Base-by-base conservation (phyloP, 2,329 filamentous ascomycete genomes). In the Grosmannia serpens region DNA sequence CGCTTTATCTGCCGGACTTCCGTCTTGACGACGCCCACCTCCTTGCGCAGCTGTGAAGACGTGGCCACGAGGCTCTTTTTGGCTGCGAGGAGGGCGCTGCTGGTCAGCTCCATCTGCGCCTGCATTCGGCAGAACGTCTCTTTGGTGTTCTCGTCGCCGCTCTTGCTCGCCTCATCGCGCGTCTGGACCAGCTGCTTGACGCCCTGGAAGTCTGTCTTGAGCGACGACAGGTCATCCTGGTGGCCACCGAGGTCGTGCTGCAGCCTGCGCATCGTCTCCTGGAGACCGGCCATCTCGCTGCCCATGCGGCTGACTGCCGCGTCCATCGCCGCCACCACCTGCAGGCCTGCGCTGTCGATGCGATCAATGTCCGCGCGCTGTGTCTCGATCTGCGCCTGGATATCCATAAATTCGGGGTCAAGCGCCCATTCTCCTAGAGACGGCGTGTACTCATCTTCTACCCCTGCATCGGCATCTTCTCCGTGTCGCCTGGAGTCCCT, bases 251-350 rank as follows among this genome's bases (percentile, higher is more conserved):
- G 44, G 8, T 69, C 66, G 10, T 56, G 63, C n/a, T 64, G 65
- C 38, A 73, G 54, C 7, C 71, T 60, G 41, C 41, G 41, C 20
- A 44, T 44, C 1, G 65, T 66, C 33, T 68, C 67, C 38, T 64
- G 67, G 11, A 74, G 62, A 29, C 66, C 68, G 41, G 66, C 62
- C 58, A 72, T 64, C 41, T 73, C 69, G 24, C 64, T 59, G 41
- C 74, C 68, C 22, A 75, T 68, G 26, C 68, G 69, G 22, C 63
- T 59, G 11, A 74, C 65, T 27, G 68, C 65, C 15, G 66, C 66
- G 24, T 74, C 69, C 53, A 75, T 70, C 2, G 68, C 67, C 9
- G 72, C 68, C 15, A 73, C 67, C 49, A 73, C 66, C 47, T 71
- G 70, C 59, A 67, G 68, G 1, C 72, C 73, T 8, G 70, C 67